phyloP scores from a whole-genome alignment of 805 yeast species.

The Metschnikowia reukaufii region DNA sequence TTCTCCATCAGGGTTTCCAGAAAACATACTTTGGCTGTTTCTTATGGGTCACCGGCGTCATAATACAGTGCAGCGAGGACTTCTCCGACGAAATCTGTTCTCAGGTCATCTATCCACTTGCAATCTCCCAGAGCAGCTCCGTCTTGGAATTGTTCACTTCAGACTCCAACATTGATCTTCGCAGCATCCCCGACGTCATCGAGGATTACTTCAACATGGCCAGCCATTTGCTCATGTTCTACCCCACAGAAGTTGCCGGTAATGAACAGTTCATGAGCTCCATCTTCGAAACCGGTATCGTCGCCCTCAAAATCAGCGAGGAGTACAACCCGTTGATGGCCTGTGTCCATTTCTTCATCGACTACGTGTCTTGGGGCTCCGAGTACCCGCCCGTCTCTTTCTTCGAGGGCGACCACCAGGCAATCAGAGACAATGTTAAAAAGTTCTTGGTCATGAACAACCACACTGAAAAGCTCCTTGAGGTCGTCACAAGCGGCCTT shows the following conservation, averaged over 20 bases:
- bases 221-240: slow-evolving; percentile 74
- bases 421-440: slow-evolving; percentile 55
- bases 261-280: slow-evolving; percentile 49
- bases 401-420: slow-evolving; percentile 39
- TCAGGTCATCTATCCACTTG: slow-evolving; percentile 70
- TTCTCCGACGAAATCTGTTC: slow-evolving; percentile 61
- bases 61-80: slow-evolving; percentile 55
- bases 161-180: slow-evolving; percentile 28
- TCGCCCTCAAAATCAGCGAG: slow-evolving; percentile 50
- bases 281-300: slow-evolving; percentile 58
- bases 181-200: slow-evolving; percentile 61
- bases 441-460: slow-evolving; percentile 40
- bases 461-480: slow-evolving; percentile 58
- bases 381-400: slow-evolving; percentile 77
- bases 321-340: slow-evolving; percentile 72
- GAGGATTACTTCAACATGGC: slow-evolving; percentile 87
- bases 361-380: slow-evolving; percentile 81
- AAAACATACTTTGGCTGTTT: slow-evolving; percentile 75
- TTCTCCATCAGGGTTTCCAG: slow-evolving; percentile 69
- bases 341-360: slow-evolving; percentile 75
- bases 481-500: slow-evolving; percentile 61
- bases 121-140: slow-evolving; percentile 60
- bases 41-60: slow-evolving; percentile 84
- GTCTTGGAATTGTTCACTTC: slow-evolving; percentile 46
- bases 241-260: slow-evolving; percentile 53